Evolutionary conservation across 1,284 basidiomycete species (phyloP), one percentile per base, ranked within the genome.

Genomic region (Lentinus polychrous): DNA sequence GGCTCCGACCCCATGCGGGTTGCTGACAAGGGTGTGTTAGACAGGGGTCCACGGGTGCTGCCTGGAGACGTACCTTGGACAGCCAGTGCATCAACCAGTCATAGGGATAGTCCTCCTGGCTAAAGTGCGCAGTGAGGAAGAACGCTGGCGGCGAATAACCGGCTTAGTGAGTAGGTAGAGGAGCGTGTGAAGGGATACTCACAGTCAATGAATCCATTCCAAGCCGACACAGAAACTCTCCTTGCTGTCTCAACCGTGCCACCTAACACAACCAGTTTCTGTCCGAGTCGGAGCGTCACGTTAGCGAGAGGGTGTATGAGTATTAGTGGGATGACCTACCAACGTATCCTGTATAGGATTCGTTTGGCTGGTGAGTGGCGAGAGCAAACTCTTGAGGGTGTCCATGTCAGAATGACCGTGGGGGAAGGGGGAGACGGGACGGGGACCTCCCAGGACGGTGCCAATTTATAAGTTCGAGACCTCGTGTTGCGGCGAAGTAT

Each of bases 81-180:
- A 90, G 70, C 86, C 86, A 90, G 59, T 89, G 83, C 86, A 91
- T 88, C 56, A 90, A 63, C 86, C 86, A 89, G 60, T 89, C 86
- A 60, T 88, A 88, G 2, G 86, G 86, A 56, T 88, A 90, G 58
- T 91, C 88, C 55, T 90, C 87, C 58, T 89, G 82, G 57, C 79
- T 86, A 57, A 91, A 91, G 58, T 89, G 86, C 0, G 88, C 87
- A 12, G 88, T 91, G 49, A 91, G 73, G 73, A 89, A 91, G 73
- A 91, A 91, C 0, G 86, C 86, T 90, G 60, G n/a, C 42, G 42
- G 33, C 52, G 22, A 45, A 46, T 31, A 46, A n/a, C n/a, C n/a
- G n/a, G 27, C 10, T 46, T 36, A 43, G 17, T 49, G 34, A 46
- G 36, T 43, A 41, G 22, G 36, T 35, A 27, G 41, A 41, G 24